phyloP scores from a whole-genome alignment of 352 stramenopile genomes.

The Phytophthora litchii region DNA sequence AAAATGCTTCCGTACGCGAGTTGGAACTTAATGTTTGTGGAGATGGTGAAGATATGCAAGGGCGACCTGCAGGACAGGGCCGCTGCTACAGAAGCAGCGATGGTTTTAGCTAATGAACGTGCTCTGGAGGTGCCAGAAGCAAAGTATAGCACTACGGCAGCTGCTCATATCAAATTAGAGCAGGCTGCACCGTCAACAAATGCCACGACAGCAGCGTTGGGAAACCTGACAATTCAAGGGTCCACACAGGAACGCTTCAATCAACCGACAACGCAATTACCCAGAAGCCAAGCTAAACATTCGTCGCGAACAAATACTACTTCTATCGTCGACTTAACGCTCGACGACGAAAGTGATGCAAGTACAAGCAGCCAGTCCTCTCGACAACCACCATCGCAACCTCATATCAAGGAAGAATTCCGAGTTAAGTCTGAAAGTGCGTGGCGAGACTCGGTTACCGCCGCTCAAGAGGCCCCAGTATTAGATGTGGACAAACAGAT shows the following conservation, averaged over 20 bases:
- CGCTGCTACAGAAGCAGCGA: conserved; percentile 1
- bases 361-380: conserved; percentile 11
- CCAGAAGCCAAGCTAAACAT: conserved; percentile 22
- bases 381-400: conserved; percentile 4
- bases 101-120: neutral
- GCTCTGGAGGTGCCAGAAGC: conserved; percentile 1
- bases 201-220: conserved; percentile 23
- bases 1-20: conserved; percentile 49
- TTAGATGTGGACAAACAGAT: conserved; percentile 42
- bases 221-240: conserved; percentile 36
- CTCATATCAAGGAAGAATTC: conserved; percentile 34
- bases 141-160: conserved; percentile 9
- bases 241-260: neutral
- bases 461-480: conserved; percentile 19
- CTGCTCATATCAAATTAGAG: conserved; percentile 30
- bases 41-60: conserved; percentile 51
- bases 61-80: conserved; percentile 34
- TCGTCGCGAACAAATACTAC: conserved; percentile 6
- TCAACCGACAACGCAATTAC: neutral
- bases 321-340: conserved; percentile 47
- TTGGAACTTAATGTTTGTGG: conserved; percentile 51
- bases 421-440: conserved; percentile 36
- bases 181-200: conserved; percentile 11
- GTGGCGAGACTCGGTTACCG: conserved; percentile 32
- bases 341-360: conserved; percentile 38